These are phyloP conservation scores for Calcarisporium arbuscula DNA, from an alignment of 2,329 filamentous ascomycete species.

Conservation along the genomic window DNA sequence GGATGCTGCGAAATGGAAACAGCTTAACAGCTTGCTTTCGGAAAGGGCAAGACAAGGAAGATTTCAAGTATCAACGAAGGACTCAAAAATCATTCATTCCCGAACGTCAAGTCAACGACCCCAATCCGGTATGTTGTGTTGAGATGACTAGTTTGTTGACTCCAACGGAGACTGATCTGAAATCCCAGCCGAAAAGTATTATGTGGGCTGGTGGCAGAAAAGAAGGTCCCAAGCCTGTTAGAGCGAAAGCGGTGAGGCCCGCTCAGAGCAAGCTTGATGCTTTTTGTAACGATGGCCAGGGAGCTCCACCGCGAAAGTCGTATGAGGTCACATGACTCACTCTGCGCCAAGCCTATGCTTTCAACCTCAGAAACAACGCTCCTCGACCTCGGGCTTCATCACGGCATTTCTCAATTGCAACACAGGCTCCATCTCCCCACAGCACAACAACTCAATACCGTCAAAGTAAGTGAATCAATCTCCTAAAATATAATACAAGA, in stretches of 20 bases:
- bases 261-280: too few species aligned
- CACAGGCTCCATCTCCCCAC: constrained; percentile 18
- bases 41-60: too few species aligned
- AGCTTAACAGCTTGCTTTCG: too few species aligned
- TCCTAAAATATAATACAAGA: neutral
- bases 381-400: constrained; percentile 21
- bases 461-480: constrained; percentile 18
- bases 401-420: constrained; percentile 16
- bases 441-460: constrained; percentile 19
- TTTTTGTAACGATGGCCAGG: constrained; percentile 10
- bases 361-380: constrained; percentile 26
- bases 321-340: constrained; percentile 12
- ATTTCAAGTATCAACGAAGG: too few species aligned
- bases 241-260: constrained; percentile 18
- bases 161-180: too few species aligned
- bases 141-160: too few species aligned
- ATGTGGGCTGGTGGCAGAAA: constrained; percentile 24
- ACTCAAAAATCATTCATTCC: too few species aligned
- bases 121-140: too few species aligned
- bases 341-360: constrained; percentile 19
- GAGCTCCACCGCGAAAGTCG: neutral
- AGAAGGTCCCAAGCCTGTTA: constrained; percentile 14
- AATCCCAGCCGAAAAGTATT: too few species aligned
- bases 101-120: too few species aligned
- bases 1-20: too few species aligned